Evolutionary conservation across 768 basidiomycete species (phyloP), one percentile per base, ranked within the genome.

Genomic region (Phylloporus rhodoxanthus): DNA sequence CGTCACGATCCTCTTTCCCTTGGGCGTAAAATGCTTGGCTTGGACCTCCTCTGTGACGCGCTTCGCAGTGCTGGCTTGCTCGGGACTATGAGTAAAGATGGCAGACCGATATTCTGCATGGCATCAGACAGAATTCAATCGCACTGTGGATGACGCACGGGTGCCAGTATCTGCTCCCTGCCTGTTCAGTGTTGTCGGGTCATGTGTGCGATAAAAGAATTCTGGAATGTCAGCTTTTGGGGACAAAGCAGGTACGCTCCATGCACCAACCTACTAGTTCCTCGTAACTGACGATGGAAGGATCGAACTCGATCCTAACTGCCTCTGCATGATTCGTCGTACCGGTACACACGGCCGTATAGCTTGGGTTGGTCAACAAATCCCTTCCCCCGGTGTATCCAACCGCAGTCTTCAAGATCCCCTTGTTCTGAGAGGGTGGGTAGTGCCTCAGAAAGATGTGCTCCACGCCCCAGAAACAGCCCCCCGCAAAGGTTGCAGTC

Each of bases 151-250:
- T 8, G 5, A 78, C 84, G 55, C 61, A 92, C 91, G 92, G 25
- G 82, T 80, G 17, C 93, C 92, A 3, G 61, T 62, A 59, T 95
- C 91, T 2, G 60, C 74, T 25, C 92, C 92, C 64, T 95, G 92
- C 13, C 75, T 70, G 66, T 95, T 84, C 48, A 76, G 61, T 0
- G 89, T 88, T 36, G 92, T 95, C 3, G 94, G 91, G 57, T 96
- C 93, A 60, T 97, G 94, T 0, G 89, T 91, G 40, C 95, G 79
- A 67, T 92, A 95, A 70, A 95, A 95, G 74, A 93, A 94, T 68
- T 95, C 91, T 85, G 65, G 11, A 26, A 36, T 1, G 8, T 47
- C 45, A 34, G 20, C 28, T 29, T 19, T 23, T 23, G 21, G 30
- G 11, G 41, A 21, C 9, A 33, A 11, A 43, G 25, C 28, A 23